Evolutionary conservation across 257 asterid species (phyloP), one percentile per base, ranked within the genome.

Genomic region (Cinchona pubescens): DNA sequence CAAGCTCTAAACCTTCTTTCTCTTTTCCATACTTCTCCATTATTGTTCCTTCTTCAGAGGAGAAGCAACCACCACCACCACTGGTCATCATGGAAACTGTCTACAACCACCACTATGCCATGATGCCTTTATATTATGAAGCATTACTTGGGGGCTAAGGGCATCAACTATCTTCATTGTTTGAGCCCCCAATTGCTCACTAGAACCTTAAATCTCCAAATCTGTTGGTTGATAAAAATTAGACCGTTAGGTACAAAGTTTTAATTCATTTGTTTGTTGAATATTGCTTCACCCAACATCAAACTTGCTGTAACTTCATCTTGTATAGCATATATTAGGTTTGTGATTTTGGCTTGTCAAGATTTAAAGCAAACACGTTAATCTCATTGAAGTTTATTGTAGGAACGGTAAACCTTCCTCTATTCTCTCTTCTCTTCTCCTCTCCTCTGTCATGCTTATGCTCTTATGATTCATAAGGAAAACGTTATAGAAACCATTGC

Each of bases 201-300:
- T 90, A 97, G 96, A 97, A 93, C 82, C 91, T 93, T 27, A 93
- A 93, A 80, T 89, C 98, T 53, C 98, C 98, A 32, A 91, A 93
- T 85, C 87, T 93, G 77, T 84, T 93, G 86, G 98, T 93, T 74
- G 98, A 93, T 80, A 90, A 82, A 86, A 93, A 93, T 76, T 93
- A 94, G 94, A 91, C 91, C 11, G 96, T 93, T 40, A 93, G 96
- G 97, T 90, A 87, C 61, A 43, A n/a, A 55, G 58, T 63, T 37
- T 48, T 27, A 53, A 43, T 56, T n/a, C 56, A 18, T 30, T 29
- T 51, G 3, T 12, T 12, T 23, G 29, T 0, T 37, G 53, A 43
- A 19, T 53, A 12, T 21, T 71, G 12, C 25, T 32, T 23, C 0
- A 2, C 23, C 46, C 9, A 55, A 66, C 42, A 38, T 11, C 15